A percentile compares a stretch with the other conserved stretches of the same genome.
Conservation (phyloP, 1,139 yeast species). For the Debaryomycetaceae sp. region DNA sequence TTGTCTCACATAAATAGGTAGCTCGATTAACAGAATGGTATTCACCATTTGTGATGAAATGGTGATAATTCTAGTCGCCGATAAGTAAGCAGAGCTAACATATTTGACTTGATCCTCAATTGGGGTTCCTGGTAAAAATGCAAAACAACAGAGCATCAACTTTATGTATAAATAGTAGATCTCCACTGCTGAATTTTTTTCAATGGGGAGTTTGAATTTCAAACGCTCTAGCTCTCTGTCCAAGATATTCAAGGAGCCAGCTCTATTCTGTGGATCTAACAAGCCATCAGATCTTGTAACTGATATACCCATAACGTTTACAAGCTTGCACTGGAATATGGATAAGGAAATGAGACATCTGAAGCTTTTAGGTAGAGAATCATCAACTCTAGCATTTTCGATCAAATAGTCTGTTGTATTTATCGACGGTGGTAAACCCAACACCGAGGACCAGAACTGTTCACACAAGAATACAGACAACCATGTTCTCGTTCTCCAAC, state of each 20-base stretch:
- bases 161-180: constrained; percentile 76
- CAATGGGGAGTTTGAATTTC: constrained; percentile 58
- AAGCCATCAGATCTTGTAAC: constrained; percentile 90
- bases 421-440: constrained; percentile 85
- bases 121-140: constrained; percentile 89
- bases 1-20: constrained; percentile 85
- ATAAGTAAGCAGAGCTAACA: constrained; percentile 74
- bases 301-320: constrained; percentile 83
- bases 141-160: constrained; percentile 82
- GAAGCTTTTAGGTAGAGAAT: constrained; percentile 64
- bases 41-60: constrained; percentile 64
- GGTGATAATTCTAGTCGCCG: constrained; percentile 82
- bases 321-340: constrained; percentile 80
- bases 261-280: constrained; percentile 78
- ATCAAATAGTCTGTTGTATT: constrained; percentile 75
- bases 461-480: constrained; percentile 82
- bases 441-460: constrained; percentile 84
- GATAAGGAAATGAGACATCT: constrained; percentile 71
- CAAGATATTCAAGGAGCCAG: constrained; percentile 70
- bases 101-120: constrained; percentile 83
- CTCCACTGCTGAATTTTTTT: constrained; percentile 65
- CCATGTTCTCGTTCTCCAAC: constrained; percentile 95
- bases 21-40: constrained; percentile 71
- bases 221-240: constrained; percentile 76
- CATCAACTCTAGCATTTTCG: constrained; percentile 74